Percentiles rank a stretch among this genome's conserved stretches.
Conservation (phyloP, 306 rosid species). For the Cucumis hystrix region DNA sequence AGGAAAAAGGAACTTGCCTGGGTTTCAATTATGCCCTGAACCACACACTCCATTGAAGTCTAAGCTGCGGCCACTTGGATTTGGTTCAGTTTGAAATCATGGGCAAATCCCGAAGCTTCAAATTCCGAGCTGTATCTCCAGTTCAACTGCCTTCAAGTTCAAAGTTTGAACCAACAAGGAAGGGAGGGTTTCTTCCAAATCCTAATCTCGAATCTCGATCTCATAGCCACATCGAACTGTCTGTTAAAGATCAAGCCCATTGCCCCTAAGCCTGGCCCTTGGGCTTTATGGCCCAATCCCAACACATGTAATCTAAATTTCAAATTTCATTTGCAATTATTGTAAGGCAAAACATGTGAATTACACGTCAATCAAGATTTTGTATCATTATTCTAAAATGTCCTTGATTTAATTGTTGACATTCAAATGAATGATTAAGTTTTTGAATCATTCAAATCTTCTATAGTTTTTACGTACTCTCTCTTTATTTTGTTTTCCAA, state of each 20-base stretch:
- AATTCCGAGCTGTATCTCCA: background rate
- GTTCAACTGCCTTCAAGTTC: background rate
- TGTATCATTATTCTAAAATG: too few relatives aligned
- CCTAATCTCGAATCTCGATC: background rate
- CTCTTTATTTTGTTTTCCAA: too few relatives aligned
- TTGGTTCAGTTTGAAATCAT: background rate
- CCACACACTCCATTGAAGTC: slow-evolving; percentile 73
- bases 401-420: too few relatives aligned
- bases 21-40: slow-evolving; percentile 87
- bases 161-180: background rate
- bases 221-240: background rate
- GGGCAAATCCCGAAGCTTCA: background rate
- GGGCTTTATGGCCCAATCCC: background rate
- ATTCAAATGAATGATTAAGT: too few relatives aligned
- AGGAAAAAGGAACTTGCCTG: slow-evolving; percentile 28
- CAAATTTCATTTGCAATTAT: too few relatives aligned
- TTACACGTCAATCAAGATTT: too few relatives aligned
- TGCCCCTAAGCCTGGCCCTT: background rate
- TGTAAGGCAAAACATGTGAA: too few relatives aligned
- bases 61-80: background rate
- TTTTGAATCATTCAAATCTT: too few relatives aligned
- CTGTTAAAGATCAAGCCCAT: background rate
- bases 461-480: too few relatives aligned
- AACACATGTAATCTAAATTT: too few relatives aligned
- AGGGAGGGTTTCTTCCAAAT: background rate